These are phyloP conservation scores for Mortierella sp. DNA, from an alignment of 371 early-diverging fungal genomes.

Conservation along the genomic window DNA sequence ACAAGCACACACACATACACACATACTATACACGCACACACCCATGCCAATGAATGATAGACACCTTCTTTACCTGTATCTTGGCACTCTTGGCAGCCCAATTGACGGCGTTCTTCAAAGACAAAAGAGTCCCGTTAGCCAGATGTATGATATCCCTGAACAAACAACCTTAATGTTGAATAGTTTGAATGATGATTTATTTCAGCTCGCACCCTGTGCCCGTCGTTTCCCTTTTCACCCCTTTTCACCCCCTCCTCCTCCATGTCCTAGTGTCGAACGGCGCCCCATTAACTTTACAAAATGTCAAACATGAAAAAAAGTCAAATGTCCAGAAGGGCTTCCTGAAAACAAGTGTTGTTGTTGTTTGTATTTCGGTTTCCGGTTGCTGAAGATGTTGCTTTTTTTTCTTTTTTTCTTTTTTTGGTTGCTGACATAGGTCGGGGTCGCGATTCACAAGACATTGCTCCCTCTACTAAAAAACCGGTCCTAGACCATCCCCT, in stretches of 20 bases:
- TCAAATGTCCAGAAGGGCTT: not conserved
- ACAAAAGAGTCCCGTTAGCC: not conserved
- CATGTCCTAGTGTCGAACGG: not conserved
- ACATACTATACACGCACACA: not conserved
- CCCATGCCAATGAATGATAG: not conserved
- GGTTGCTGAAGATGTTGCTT: not conserved
- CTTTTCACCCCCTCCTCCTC: not conserved
- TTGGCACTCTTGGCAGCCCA: no score
- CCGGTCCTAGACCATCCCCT: not conserved
- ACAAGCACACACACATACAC: not conserved
- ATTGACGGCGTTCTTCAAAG: no score
- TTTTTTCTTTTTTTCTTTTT: not conserved
- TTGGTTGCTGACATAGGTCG: conserved; percentile 4
- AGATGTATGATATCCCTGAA: no score
- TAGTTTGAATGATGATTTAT: conserved; percentile 1
- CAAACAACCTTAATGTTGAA: no score
- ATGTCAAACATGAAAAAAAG: conserved; percentile 3
- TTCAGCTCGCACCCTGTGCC: no score
- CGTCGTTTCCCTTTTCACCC: not conserved
- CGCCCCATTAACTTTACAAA: conserved; percentile 14
- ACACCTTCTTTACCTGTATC: no score
- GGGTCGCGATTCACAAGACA: conserved; percentile 7
- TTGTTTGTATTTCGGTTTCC: no score
- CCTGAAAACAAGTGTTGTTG: not conserved
- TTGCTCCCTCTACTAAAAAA: not conserved